Evolutionary conservation across 2,329 filamentous ascomycete genomes (phyloP), one percentile per base, ranked within the genome.

Genomic region (Sporothrix variecibatus): DNA sequence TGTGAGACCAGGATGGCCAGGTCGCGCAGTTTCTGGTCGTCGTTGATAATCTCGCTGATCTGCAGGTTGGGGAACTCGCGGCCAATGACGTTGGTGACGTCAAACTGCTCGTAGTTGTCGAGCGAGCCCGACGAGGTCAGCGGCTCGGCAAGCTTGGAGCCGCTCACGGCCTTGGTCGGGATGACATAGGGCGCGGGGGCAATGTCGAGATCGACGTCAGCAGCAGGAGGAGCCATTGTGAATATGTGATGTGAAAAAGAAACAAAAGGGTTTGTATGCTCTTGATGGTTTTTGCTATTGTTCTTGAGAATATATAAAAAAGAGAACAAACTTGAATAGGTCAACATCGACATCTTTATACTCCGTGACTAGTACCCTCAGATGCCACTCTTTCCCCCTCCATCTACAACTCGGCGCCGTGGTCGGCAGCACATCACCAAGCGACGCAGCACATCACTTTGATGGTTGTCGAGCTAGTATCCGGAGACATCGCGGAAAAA

Each of bases 1-100:
- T 88, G 86, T 1, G 89, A 90, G 75, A 91, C 89, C 90, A 46
- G 67, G 6, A 75, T 34, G 26, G 53, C 58, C 23, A 90, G 81
- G 76, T 89, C 88, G 23, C 84, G 84, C 46, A 90, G 82, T 69
- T 87, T 81, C 23, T 84, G 82, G 56, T 89, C 86, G 60, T 83
- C 81, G 72, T 78, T 77, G 53, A 83, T 76, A 40, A 83, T 72
- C 78, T 82, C 78, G 20, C 75, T 78, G 49, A 84, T 78, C 72
- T 83, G 81, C 15, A 84, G 80, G 11, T 78, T 80, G 11, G 78
- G 78, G 77, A 84, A 88, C 77, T 88, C 86, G 43, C 83, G 83
- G 0, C 86, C 86, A 58, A 88, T 87, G 62, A 85, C 82, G 11
- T 86, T 86, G 20, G 86, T 88, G 31, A 86, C 78, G 73, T 83